Evolutionary conservation across 2,329 filamentous ascomycete species (phyloP).

Genomic region (Aspergillus ochraceoroseus): DNA sequence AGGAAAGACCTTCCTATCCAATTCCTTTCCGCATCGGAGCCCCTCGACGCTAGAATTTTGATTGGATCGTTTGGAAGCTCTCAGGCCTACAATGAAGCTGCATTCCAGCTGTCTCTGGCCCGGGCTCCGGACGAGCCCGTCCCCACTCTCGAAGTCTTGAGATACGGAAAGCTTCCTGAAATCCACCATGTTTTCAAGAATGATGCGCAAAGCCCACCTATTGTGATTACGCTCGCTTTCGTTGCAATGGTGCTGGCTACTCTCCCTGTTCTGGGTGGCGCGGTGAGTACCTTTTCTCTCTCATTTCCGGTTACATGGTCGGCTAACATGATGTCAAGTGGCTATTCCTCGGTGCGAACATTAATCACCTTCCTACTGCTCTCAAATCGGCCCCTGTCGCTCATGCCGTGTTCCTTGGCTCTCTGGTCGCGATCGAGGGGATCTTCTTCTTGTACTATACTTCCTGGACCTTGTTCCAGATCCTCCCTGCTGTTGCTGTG

Average conservation of each 20-base stretch:
- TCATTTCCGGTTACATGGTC: background rate
- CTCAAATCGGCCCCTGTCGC: conserved; percentile 71
- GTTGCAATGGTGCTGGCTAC: conserved; percentile 65
- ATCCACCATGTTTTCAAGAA: conserved; percentile 87
- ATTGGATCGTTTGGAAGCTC: conserved; percentile 81
- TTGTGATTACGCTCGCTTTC: conserved; percentile 74
- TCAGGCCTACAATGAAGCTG: conserved; percentile 59
- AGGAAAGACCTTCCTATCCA: conserved; percentile 85
- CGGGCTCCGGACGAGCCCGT: conserved; percentile 59
- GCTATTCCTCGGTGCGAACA: conserved; percentile 75
- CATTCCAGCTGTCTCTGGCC: conserved; percentile 68
- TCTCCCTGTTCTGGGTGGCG: conserved; percentile 66
- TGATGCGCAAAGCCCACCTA: conserved; percentile 74
- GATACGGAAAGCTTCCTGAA: conserved; percentile 77
- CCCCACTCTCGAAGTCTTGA: conserved; percentile 62
- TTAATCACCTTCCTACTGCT: conserved; percentile 71
- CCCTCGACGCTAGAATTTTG: conserved; percentile 74
- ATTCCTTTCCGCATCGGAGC: conserved; percentile 62
- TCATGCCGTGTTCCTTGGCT: conserved; percentile 79
- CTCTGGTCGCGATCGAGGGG: conserved; percentile 78
- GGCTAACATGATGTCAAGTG: conserved; percentile 52
- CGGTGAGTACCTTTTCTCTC: conserved; percentile 50
- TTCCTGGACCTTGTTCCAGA: conserved; percentile 86
- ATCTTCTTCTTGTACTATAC: conserved; percentile 95
- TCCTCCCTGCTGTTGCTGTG: conserved; percentile 65